phyloP scores from a whole-genome alignment of 148 eudicot genomes.

The Rhododendron kiyosumense region DNA sequence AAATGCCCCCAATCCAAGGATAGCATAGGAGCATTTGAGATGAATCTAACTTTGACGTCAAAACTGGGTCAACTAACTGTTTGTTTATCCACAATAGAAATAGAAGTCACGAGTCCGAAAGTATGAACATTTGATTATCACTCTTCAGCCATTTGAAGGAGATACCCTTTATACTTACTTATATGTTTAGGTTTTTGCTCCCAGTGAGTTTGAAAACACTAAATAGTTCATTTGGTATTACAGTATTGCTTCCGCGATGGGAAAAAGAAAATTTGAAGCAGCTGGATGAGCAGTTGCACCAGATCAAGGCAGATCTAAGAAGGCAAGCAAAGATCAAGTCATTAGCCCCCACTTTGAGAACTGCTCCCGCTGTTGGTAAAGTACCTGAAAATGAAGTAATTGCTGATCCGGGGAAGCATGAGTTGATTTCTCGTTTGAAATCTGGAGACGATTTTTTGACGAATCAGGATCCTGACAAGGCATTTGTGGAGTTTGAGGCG shows the following conservation, averaged over 20 bases:
- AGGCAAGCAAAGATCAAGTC: conserved; percentile 95
- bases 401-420: conserved; percentile 71
- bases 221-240: neutral
- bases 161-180: neutral
- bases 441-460: conserved; percentile 67
- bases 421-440: conserved; percentile 63
- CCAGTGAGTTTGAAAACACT: neutral
- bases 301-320: conserved; percentile 77
- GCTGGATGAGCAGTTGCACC: conserved; percentile 85
- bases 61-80: neutral
- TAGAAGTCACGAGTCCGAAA: neutral
- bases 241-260: conserved; percentile 79
- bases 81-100: neutral
- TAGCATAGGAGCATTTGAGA: neutral
- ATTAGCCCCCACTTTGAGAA: conserved; percentile 81
- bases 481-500: conserved; percentile 62
- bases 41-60: neutral
- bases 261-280: conserved; percentile 65
- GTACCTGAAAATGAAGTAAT: conserved; percentile 68
- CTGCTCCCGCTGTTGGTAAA: conserved; percentile 72
- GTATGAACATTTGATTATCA: neutral
- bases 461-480: conserved; percentile 73
- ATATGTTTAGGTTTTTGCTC: neutral
- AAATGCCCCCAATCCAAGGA: neutral
- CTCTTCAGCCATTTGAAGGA: neutral